Evolutionary conservation across 805 yeast species (phyloP), one percentile per base, ranked within the genome.

Genomic region (Candida germanica): DNA sequence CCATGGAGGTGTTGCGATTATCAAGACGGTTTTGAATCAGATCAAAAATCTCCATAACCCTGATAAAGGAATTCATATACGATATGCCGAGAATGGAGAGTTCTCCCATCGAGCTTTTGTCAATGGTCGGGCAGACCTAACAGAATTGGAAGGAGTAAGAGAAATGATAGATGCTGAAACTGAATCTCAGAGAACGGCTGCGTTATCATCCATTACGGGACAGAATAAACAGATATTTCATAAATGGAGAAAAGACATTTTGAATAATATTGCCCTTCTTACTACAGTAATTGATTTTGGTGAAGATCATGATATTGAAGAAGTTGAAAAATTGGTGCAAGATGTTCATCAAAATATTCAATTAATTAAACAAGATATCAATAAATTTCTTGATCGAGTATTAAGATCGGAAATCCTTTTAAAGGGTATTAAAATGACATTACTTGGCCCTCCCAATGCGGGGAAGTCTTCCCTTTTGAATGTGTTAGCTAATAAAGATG

Each of bases 211-310:
- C 18, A 79, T 91, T 45, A 74, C 78, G 6, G 97, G 98, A 1
- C 62, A 71, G 21, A 79, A 81, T 29, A 77, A 73, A 38, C 43
- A 50, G 3, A 45, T 75, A 19, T 86, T 86, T 51, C 51, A 56
- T 6, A 20, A 51, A 1, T 89, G 98, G 97, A 70, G 96, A 49
- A 51, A 67, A 5, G 59, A 67, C 12, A 69, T 93, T 2, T 69
- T 91, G 2, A 62, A 79, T 3, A 73, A 78, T 40, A 74, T 83
- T 35, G 95, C 96, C 0, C 59, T 82, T 33, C 57, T 91, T 36
- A 79, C 98, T 0, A 96, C 98, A 0, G 71, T 89, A 2, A 87
- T 93, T 26, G 98, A 93, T 59, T 93, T 93, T 59, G 91, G 96
- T 6, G 98, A 93, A 39, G 98, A 93, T 50, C 87, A 87, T 39